Evolutionary conservation across 768 basidiomycete species (phyloP), one percentile per base, ranked within the genome.

Genomic region (Leccinellum albellum): DNA sequence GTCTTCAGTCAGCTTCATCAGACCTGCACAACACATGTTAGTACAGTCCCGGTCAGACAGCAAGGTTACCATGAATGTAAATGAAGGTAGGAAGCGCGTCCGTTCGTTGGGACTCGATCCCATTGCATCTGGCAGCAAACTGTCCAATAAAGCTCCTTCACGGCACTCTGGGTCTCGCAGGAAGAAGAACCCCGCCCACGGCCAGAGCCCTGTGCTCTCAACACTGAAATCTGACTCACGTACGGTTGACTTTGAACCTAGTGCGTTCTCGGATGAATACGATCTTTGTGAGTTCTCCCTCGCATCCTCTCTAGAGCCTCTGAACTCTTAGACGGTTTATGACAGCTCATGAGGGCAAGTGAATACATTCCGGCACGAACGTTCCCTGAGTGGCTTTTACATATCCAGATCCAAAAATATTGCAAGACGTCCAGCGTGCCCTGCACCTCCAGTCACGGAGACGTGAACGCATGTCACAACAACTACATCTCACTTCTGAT

Each of bases 351-450:
- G 88, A 91, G 82, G 89, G 89, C 79, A 79, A 75, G 77, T 73
- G 23, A 51, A 57, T 31, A 37, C 45, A 51, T 14, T 59, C 40
- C 47, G 28, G 52, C 54, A 29, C 31, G 53, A 48, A 54, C 31
- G 15, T 54, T 45, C 24, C 40, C 48, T 70, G 53, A 62, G 57
- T 32, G 54, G 59, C 47, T 29, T 55, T 61, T 37, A 48, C 29
- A 21, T 31, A 50, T 45, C 29, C 65, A 92, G 89, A 92, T 74
- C 87, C 89, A n/a, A 79, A 79, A 62, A 86, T 92, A 59, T 69
- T 91, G 53, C 88, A 87, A 68, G 90, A 91, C 60, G 88, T 92
- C 6, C 87, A 91, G 62, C 82, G 84, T 53, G 89, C 88, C 6
- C 66, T 92, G 29, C 83, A 82, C 55, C 73, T 89, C 51, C 90